Evolutionary conservation across 176 grass and related monocot genomes (phyloP).

Genomic region (Bolboschoenus planiculmis): DNA sequence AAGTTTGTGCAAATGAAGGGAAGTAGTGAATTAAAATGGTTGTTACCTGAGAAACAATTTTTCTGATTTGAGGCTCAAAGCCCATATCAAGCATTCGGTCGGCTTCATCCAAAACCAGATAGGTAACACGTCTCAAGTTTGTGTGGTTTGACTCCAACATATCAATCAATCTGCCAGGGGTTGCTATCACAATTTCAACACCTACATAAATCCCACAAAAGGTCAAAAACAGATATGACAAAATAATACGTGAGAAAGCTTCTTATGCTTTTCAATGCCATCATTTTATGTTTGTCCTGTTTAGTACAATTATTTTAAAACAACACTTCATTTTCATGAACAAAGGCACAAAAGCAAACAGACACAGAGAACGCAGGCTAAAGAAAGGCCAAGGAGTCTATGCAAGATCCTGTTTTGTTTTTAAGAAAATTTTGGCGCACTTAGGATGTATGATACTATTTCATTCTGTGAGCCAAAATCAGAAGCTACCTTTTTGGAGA

Average conservation of each 20-base stretch:
- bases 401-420: neutral
- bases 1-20: neutral
- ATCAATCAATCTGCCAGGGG: slow-evolving; percentile 95
- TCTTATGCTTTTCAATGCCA: neutral
- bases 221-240: neutral
- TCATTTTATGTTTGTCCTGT: neutral
- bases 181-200: slow-evolving; percentile 98
- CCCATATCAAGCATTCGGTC: slow-evolving; percentile 99
- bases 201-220: slow-evolving; percentile 30
- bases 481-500: slow-evolving; percentile 76
- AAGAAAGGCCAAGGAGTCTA: neutral
- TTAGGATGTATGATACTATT: neutral
- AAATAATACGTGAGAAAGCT: neutral
- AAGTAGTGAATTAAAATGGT: neutral
- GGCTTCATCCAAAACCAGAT: slow-evolving; percentile 97
- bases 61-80: slow-evolving; percentile 96
- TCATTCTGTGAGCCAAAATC: neutral
- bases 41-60: slow-evolving; percentile 92
- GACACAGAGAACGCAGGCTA: neutral
- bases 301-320: neutral
- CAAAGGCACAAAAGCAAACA: neutral
- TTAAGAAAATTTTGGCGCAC: neutral
- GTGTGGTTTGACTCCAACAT: slow-evolving; percentile 98
- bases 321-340: neutral
- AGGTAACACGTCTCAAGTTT: slow-evolving; percentile 90